Evolutionary conservation across 2,329 filamentous ascomycete genomes (phyloP).

Genomic region (Curvularia spicifera): DNA sequence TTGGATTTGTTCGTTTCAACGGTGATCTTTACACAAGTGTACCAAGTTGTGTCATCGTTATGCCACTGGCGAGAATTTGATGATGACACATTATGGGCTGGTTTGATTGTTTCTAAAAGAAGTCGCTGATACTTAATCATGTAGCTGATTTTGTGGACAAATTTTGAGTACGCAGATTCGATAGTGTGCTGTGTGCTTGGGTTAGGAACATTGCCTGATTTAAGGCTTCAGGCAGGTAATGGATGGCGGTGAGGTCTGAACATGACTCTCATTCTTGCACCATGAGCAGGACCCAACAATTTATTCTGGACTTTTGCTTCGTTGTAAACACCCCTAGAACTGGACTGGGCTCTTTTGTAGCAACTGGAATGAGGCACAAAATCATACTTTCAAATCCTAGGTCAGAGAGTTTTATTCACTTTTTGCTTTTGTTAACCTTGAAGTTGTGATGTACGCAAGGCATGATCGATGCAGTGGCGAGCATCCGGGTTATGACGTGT

Average conservation of each 20-base stretch:
- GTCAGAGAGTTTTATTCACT: background rate
- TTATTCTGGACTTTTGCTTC: background rate
- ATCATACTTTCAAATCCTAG: background rate
- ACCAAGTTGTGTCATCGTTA: background rate
- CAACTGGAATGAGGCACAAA: background rate
- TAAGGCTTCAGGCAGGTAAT: too few relatives aligned
- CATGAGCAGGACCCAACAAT: too few relatives aligned
- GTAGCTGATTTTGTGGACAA: too few relatives aligned
- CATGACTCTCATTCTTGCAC: too few relatives aligned
- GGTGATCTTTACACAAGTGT: background rate
- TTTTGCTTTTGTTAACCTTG: background rate
- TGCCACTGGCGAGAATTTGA: background rate
- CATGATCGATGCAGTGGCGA: slow-evolving; percentile 8
- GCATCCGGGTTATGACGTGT: background rate
- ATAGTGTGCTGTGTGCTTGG: background rate
- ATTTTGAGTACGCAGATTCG: too few relatives aligned
- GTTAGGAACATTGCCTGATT: too few relatives aligned
- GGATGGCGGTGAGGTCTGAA: too few relatives aligned
- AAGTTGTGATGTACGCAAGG: background rate
- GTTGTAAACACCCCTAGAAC: background rate
- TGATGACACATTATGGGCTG: too few relatives aligned
- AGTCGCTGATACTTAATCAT: background rate
- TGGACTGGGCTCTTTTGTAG: background rate
- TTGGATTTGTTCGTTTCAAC: slow-evolving; percentile 36
- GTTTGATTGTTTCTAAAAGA: too few relatives aligned